These are phyloP conservation scores for Dictyostelium gargantuum DNA, from an alignment of 208 protist genomes.

Conservation along the genomic window DNA sequence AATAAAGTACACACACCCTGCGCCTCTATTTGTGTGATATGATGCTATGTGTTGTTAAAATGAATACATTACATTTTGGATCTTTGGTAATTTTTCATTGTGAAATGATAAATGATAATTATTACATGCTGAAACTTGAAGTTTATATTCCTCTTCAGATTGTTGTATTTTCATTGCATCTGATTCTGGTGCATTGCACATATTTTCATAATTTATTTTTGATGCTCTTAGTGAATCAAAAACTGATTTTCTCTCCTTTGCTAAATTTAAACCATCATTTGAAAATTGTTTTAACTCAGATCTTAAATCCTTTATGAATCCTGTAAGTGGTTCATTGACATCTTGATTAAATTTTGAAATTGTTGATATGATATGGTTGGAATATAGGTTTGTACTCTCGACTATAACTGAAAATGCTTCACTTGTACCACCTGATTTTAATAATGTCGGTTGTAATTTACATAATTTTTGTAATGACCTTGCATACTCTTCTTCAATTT, in stretches of 20 bases:
- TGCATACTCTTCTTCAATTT: conserved; percentile 54
- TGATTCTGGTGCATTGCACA: neutral
- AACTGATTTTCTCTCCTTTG: conserved; percentile 34
- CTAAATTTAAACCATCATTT: conserved; percentile 10
- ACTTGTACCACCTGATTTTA: neutral
- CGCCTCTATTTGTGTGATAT: too few relatives aligned
- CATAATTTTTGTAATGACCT: conserved; percentile 25
- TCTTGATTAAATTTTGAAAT: conserved; percentile 23
- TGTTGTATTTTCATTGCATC: neutral
- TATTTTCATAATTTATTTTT: conserved; percentile 10
- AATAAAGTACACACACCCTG: too few relatives aligned
- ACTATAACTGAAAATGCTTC: conserved; percentile 16
- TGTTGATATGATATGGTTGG: neutral
- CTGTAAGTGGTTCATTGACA: neutral
- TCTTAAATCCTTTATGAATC: conserved; percentile 43
- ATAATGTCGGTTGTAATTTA: neutral
- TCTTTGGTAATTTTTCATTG: conserved; percentile 24
- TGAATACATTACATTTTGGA: conserved; percentile 2
- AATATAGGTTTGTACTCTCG: conserved; percentile 7
- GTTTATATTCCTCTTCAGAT: conserved; percentile 37
- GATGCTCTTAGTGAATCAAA: neutral
- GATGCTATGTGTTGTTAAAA: too few relatives aligned
- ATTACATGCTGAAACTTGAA: neutral
- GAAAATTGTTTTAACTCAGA: conserved; percentile 27
- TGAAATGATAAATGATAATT: neutral